Evolutionary conservation across 257 asterid species (phyloP).

Genomic region (Solanum medicagineum): DNA sequence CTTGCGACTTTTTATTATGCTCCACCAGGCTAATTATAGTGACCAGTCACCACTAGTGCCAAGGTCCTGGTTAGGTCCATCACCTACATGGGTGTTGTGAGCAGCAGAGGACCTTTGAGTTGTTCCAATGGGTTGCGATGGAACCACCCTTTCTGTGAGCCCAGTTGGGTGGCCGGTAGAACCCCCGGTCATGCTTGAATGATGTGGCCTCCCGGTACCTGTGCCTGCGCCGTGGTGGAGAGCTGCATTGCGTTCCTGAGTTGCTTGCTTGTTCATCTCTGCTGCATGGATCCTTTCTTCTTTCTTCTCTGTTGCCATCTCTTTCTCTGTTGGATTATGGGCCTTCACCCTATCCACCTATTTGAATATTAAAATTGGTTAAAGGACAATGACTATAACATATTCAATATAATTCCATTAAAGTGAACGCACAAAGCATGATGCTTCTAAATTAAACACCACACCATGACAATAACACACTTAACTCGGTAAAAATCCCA

Average conservation of each 20-base stretch:
- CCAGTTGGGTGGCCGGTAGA: constrained; percentile 21
- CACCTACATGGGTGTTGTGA: constrained; percentile 26
- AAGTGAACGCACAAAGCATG: too few species aligned
- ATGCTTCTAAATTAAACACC: too few species aligned
- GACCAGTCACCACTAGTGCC: constrained; percentile 40
- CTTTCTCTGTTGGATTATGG: constrained; percentile 28
- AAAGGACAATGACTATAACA: too few species aligned
- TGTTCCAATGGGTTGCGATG: constrained; percentile 34
- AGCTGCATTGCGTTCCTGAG: constrained; percentile 22
- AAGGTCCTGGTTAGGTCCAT: constrained; percentile 7
- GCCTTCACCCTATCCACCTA: constrained; percentile 46
- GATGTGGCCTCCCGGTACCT: constrained; percentile 9
- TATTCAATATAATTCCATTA: too few species aligned
- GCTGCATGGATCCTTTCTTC: constrained; percentile 35
- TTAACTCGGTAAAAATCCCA: too few species aligned
- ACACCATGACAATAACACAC: too few species aligned
- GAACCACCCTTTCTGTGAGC: constrained; percentile 21
- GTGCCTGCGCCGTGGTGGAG: constrained; percentile 14
- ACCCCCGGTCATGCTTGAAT: constrained; percentile 30
- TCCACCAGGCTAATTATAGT: background rate
- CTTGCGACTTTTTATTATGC: background rate
- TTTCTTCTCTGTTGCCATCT: constrained; percentile 41
- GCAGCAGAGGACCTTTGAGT: constrained; percentile 34
- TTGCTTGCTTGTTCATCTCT: constrained; percentile 36
- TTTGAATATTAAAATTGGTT: background rate